Evolutionary conservation across 805 yeast species (phyloP).

Genomic region (Yamadazyma paraphyllophila): DNA sequence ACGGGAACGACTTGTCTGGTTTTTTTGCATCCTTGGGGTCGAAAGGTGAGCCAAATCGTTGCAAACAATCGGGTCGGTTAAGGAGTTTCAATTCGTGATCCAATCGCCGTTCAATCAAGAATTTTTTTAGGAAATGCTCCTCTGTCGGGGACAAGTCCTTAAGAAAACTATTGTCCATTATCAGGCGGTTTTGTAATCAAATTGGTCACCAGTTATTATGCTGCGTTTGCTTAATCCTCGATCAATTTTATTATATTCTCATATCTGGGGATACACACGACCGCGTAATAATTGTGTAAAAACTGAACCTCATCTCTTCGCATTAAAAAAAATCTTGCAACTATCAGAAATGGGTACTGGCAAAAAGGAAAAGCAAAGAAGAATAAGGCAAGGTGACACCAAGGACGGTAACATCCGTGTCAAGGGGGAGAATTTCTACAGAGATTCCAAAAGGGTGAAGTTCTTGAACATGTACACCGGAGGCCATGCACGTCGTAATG

Average conservation of each 20-base stretch:
- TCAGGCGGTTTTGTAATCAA: too few species aligned
- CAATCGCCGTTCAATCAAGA: constrained; percentile 62
- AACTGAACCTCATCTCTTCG: constrained; percentile 10
- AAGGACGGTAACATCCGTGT: constrained; percentile 90
- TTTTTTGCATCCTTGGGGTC: constrained; percentile 20
- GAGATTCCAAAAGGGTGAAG: constrained; percentile 90
- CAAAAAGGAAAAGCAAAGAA: constrained; percentile 87
- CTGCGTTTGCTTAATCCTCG: too few species aligned
- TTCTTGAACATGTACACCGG: constrained; percentile 89
- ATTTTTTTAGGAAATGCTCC: constrained; percentile 87
- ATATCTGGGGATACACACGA: background rate
- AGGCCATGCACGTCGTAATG: constrained; percentile 84
- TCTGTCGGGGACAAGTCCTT: constrained; percentile 53
- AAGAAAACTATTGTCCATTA: constrained; percentile 7
- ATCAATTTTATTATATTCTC: background rate
- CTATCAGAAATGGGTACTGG: constrained; percentile 73
- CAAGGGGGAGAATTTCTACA: constrained; percentile 94
- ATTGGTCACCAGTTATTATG: too few species aligned
- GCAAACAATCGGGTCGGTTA: constrained; percentile 59
- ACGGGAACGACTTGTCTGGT: constrained; percentile 49
- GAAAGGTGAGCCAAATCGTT: constrained; percentile 80
- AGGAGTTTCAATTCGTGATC: constrained; percentile 59
- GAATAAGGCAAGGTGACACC: constrained; percentile 75
- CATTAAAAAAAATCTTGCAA: constrained; percentile 4
- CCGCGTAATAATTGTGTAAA: background rate